phyloP scores from a whole-genome alignment of 495 filamentous ascomycete genomes.

The Trichoderma gamsii region DNA sequence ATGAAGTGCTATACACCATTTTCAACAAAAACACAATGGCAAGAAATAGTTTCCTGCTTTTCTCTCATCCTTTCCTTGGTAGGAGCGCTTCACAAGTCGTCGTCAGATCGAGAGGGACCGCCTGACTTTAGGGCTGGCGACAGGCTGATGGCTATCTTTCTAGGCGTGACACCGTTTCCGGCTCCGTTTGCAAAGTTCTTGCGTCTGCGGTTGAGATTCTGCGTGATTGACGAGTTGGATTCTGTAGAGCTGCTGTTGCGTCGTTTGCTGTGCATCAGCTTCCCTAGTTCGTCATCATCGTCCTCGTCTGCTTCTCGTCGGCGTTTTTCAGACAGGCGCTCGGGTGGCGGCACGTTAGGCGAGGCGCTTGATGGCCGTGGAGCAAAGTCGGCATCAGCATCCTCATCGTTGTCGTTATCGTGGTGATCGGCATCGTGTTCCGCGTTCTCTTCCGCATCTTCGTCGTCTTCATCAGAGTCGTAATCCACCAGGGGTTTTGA shows the following conservation, averaged over 20 bases:
- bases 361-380: constrained; percentile 30
- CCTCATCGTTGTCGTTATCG: constrained; percentile 19
- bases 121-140: constrained; percentile 32
- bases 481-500: constrained; percentile 84
- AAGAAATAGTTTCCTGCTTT: too few species aligned
- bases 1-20: background rate
- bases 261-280: constrained; percentile 63
- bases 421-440: constrained; percentile 33
- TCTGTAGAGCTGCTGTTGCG: constrained; percentile 47
- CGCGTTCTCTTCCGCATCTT: constrained; percentile 30
- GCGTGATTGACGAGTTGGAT: constrained; percentile 22
- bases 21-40: background rate
- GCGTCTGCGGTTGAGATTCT: constrained; percentile 19
- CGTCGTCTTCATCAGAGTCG: constrained; percentile 73
- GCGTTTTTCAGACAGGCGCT: constrained; percentile 84
- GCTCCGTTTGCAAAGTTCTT: constrained; percentile 21
- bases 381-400: constrained; percentile 19
- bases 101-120: constrained; percentile 22
- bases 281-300: constrained; percentile 78
- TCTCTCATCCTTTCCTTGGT: background rate
- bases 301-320: constrained; percentile 84
- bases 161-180: constrained; percentile 21
- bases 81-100: constrained; percentile 19
- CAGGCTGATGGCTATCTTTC: constrained; percentile 44
- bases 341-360: constrained; percentile 47